Percentiles rank a stretch among this genome's conserved stretches.
These are phyloP conservation scores for Laguncularia racemosa DNA, from an alignment of 345 rosid species.

Conservation along the genomic window DNA sequence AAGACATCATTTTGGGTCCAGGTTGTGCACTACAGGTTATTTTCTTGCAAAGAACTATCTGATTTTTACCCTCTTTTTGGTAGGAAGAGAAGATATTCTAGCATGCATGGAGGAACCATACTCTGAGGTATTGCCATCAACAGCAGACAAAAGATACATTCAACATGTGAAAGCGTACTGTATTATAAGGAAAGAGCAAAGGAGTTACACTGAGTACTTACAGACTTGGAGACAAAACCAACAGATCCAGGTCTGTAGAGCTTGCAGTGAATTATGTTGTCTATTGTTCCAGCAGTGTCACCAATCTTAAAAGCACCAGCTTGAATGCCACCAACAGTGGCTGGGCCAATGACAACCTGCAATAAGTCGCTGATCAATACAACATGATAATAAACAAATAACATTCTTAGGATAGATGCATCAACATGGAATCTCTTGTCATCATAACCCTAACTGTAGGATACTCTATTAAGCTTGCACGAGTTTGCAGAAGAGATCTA, in stretches of 20 bases:
- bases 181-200: not conserved
- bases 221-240: constrained; percentile 98
- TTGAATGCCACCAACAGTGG: constrained; percentile 97
- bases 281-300: constrained; percentile 98
- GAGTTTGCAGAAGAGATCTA: constrained; percentile 6
- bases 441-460: too few relatives aligned
- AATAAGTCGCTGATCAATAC: constrained; percentile 2
- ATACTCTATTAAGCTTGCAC: constrained; percentile 3
- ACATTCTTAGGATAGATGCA: not conserved
- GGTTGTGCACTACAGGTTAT: too few relatives aligned
- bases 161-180: not conserved
- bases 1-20: too few relatives aligned
- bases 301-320: constrained; percentile 99
- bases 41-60: too few relatives aligned
- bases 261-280: constrained; percentile 85
- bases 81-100: too few relatives aligned
- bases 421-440: too few relatives aligned
- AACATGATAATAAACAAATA: constrained; percentile 9
- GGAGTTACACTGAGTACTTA: constrained; percentile 27
- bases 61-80: too few relatives aligned
- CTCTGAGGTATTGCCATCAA: too few relatives aligned
- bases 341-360: constrained; percentile 98
- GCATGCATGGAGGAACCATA: too few relatives aligned
- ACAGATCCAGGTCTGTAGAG: constrained; percentile 96
- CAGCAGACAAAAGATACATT: not conserved